Percentiles rank a stretch among this genome's conserved stretches.
Conservation (phyloP, 2,329 filamentous ascomycete genomes). For the Sporothrix luriei region DNA sequence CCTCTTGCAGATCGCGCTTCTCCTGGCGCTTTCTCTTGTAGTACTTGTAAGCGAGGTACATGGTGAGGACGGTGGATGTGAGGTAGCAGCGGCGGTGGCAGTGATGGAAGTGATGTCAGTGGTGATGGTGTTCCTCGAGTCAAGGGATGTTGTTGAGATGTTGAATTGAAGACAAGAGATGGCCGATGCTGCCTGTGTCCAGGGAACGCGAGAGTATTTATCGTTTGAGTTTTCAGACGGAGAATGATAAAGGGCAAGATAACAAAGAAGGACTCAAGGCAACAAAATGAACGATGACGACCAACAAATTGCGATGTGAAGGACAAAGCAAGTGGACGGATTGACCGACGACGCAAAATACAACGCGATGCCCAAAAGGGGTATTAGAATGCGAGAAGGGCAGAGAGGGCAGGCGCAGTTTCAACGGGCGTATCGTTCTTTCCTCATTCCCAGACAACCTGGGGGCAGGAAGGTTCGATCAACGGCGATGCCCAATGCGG, state of each 20-base stretch:
- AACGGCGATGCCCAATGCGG: conserved; percentile 17
- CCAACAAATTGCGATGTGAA: background rate
- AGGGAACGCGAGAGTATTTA: conserved; percentile 13
- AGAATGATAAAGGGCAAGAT: background rate
- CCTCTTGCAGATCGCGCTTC: conserved; percentile 22
- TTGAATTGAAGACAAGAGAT: background rate
- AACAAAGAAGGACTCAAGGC: background rate
- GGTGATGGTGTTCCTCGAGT: background rate
- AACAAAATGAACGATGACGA: conserved; percentile 14
- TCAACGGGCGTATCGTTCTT: background rate
- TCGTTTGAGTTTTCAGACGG: background rate
- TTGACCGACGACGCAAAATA: background rate
- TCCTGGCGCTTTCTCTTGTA: conserved; percentile 37
- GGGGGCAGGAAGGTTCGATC: conserved; percentile 6
- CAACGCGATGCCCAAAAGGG: conserved; percentile 21
- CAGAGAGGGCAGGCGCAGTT: background rate
- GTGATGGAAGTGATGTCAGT: background rate
- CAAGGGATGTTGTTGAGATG: background rate
- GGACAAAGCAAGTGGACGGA: background rate
- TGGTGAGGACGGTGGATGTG: conserved; percentile 22
- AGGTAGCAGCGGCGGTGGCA: background rate
- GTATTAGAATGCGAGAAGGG: conserved; percentile 24
- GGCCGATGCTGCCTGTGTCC: background rate
- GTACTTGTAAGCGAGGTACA: conserved; percentile 38
- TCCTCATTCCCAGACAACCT: background rate